Evolutionary conservation across 1,284 basidiomycete genomes (phyloP), one percentile per base, ranked within the genome.

Genomic region (Chondrostereum purpureum): DNA sequence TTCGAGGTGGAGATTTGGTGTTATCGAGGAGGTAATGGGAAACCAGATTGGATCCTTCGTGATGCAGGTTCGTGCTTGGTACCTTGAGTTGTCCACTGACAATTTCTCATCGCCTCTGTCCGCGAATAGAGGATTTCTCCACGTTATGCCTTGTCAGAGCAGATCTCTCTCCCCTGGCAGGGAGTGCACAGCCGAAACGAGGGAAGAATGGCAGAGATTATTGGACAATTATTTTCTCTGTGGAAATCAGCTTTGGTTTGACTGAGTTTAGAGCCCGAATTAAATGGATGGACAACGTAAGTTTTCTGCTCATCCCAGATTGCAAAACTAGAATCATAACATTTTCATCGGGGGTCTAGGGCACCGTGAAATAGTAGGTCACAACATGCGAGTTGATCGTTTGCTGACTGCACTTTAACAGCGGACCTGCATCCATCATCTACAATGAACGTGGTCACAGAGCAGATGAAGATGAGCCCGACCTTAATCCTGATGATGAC

Each of bases 1-100:
- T 87, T 88, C 54, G 84, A 88, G 58, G 83, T 87, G 23, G 84
- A 87, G 58, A 75, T 88, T 48, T 88, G 84, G 85, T 87, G 84
- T 58, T 88, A 75, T 62, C 68, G 83, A 53, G 84, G 84, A 6
- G 79, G 79, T 22, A 75, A 82, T 52, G 66, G 61, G 1, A 67
- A 83, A 31, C 84, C 85, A 2, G 75, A 79, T 52, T 87, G 84
- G 84, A 87, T 88, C 44, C 67, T 78, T 40, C 66, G 83, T 41
- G 64, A 76, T 18, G 72, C 74, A 47, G 78, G 81, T 81, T 50
- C 1, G 62, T 61, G 24, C 12, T 27, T 39, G 39, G 34, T 19
- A 46, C 3, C 43, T 24, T 13, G 12, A 17, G 23, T 21, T 39
- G 17, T 42, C 20, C 10, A 21, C 42, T 49, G 33, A 33, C 3